These are phyloP conservation scores for Serendipita sp. DNA, from an alignment of 768 basidiomycete species.

Conservation along the genomic window DNA sequence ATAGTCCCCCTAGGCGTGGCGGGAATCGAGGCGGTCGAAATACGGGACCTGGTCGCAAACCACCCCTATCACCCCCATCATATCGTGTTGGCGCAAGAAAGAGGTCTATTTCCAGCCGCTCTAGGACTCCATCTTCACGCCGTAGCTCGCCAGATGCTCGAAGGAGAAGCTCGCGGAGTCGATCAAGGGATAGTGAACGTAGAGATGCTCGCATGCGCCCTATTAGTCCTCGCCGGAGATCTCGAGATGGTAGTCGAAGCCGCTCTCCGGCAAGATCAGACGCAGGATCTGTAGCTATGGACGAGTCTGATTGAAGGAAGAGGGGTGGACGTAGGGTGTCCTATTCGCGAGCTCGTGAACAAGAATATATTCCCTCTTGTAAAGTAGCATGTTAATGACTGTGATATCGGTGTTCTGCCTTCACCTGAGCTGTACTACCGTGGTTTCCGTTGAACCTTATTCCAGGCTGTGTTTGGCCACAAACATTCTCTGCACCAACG, in stretches of 20 bases:
- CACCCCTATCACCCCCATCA: not conserved
- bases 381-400: too few relatives aligned
- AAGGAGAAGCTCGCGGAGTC: not conserved
- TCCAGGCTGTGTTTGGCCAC: too few relatives aligned
- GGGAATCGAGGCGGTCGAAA: not conserved
- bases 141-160: not conserved
- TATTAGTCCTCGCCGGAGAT: not conserved
- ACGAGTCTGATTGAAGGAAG: not conserved
- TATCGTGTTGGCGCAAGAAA: not conserved
- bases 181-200: not conserved
- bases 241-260: not conserved
- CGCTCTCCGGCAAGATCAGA: not conserved
- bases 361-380: too few relatives aligned
- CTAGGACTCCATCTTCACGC: not conserved
- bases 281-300: not conserved
- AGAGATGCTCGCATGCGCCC: not conserved
- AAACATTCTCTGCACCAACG: too few relatives aligned
- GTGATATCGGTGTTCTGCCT: too few relatives aligned
- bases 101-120: not conserved
- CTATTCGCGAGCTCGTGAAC: too few relatives aligned
- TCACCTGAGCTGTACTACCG: too few relatives aligned
- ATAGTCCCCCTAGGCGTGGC: not conserved
- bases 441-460: too few relatives aligned
- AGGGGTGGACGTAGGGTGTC: too few relatives aligned
- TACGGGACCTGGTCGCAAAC: not conserved